These are phyloP conservation scores for Xylariaceae sp. DNA, from an alignment of 2,329 filamentous ascomycete species.

Conservation along the genomic window DNA sequence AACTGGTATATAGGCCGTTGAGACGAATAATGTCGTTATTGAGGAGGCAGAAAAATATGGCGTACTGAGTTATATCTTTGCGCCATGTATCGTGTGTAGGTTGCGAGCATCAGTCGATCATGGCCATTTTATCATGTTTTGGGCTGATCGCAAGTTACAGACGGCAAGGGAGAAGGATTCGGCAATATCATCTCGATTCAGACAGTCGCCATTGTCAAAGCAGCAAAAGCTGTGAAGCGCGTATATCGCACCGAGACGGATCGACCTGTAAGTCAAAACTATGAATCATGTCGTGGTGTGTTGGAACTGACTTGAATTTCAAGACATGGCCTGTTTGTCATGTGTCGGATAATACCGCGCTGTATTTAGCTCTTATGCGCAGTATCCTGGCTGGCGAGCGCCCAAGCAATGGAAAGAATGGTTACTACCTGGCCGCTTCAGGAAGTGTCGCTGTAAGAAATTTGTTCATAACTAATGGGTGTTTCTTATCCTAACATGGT, in stretches of 20 bases:
- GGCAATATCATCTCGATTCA: conserved; percentile 50
- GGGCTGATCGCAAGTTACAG: conserved; percentile 8
- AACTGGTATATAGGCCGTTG: conserved; percentile 30
- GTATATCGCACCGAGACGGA: conserved; percentile 41
- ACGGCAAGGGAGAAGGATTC: conserved; percentile 46
- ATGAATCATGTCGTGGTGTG: background rate
- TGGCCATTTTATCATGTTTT: background rate
- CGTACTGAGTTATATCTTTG: conserved; percentile 49
- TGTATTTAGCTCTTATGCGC: conserved; percentile 44
- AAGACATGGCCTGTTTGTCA: conserved; percentile 53
- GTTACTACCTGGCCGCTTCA: conserved; percentile 48
- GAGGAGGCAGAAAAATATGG: conserved; percentile 39
- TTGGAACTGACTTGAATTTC: conserved; percentile 2
- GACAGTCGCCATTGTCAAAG: conserved; percentile 43
- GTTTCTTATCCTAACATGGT: background rate
- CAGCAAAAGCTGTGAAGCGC: conserved; percentile 36
- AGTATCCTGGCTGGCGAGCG: conserved; percentile 39
- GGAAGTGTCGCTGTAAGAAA: conserved; percentile 37
- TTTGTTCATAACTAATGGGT: background rate
- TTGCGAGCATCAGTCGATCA: background rate
- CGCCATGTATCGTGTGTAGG: conserved; percentile 49
- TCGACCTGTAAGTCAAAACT: conserved; percentile 28
- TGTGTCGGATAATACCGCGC: conserved; percentile 40
- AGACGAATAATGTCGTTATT: conserved; percentile 40
- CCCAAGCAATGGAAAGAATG: conserved; percentile 38